phyloP scores from a whole-genome alignment of 108 stramenopile genomes.

The Cyclotella sp. region DNA sequence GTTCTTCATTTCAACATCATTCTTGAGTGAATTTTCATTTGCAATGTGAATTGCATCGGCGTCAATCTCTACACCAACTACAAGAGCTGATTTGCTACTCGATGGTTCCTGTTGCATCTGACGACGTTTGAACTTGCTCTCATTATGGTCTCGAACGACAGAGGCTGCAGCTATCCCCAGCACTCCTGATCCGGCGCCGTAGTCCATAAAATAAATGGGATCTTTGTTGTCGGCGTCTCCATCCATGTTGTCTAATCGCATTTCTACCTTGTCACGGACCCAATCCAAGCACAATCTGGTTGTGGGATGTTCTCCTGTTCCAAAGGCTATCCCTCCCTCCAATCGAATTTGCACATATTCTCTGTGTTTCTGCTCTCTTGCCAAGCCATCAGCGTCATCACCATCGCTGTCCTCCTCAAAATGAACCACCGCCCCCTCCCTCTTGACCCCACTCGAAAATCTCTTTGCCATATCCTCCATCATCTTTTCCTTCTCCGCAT shows the following conservation, averaged over 20 bases:
- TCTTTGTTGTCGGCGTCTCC: constrained; percentile 13
- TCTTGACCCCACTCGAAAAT: constrained; percentile 37
- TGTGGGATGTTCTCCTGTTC: constrained; percentile 89
- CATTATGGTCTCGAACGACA: constrained; percentile 49
- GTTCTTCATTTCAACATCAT: constrained; percentile 66
- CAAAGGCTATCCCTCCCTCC: constrained; percentile 87
- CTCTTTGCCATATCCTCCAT: constrained; percentile 29
- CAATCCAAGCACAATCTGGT: constrained; percentile 81
- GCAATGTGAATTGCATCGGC: constrained; percentile 83
- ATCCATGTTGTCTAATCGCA: constrained; percentile 10
- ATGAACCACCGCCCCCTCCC: constrained; percentile 49
- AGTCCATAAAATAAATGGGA: constrained; percentile 64
- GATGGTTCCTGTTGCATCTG: background rate
- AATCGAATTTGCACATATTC: constrained; percentile 60
- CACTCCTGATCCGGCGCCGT: constrained; percentile 83
- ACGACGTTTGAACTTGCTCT: constrained; percentile 7
- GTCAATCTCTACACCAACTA: constrained; percentile 84
- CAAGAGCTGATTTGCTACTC: constrained; percentile 27
- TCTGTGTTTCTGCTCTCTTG: constrained; percentile 3
- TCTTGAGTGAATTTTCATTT: constrained; percentile 73
- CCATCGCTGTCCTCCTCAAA: constrained; percentile 19
- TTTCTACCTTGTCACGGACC: constrained; percentile 48
- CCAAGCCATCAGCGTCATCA: constrained; percentile 15
- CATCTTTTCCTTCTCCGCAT: constrained; percentile 43
- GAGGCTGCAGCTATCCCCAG: constrained; percentile 84